These are phyloP conservation scores for Immersiella caudata DNA, from an alignment of 495 filamentous ascomycete genomes.

Conservation along the genomic window DNA sequence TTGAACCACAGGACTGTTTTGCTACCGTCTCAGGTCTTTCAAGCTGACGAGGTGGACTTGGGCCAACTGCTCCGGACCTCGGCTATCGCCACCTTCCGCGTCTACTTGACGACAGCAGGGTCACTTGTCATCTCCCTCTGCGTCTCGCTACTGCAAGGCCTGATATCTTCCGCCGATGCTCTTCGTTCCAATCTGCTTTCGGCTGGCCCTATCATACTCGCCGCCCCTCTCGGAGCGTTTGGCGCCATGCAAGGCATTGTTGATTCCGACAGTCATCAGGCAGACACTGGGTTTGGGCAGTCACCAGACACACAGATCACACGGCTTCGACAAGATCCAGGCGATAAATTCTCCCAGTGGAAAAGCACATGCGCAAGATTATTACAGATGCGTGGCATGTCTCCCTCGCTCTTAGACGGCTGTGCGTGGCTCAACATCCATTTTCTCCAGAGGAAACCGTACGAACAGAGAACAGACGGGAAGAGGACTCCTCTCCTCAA, in stretches of 20 bases:
- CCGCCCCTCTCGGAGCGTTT: constrained; percentile 51
- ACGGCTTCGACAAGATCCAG: constrained; percentile 40
- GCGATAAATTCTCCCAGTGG: constrained; percentile 44
- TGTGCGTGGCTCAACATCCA: constrained; percentile 43
- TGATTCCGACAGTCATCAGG: constrained; percentile 29
- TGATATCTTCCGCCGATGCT: constrained; percentile 44
- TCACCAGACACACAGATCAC: constrained; percentile 52
- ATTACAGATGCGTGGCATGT: constrained; percentile 47
- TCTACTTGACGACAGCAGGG: constrained; percentile 53
- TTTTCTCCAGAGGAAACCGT: constrained; percentile 39
- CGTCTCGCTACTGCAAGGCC: constrained; percentile 43
- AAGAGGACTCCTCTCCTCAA: constrained; percentile 43
- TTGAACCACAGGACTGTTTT: constrained; percentile 47
- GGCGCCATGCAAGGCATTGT: constrained; percentile 42
- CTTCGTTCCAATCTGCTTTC: constrained; percentile 38
- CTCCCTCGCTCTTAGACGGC: constrained; percentile 38
- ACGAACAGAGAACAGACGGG: constrained; percentile 46
- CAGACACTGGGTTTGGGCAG: constrained; percentile 39
- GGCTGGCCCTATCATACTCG: constrained; percentile 43
- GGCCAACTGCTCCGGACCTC: constrained; percentile 29
- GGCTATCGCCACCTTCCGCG: constrained; percentile 49
- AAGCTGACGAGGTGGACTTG: constrained; percentile 30
- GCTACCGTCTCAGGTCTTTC: constrained; percentile 34
- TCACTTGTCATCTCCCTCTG: constrained; percentile 48
- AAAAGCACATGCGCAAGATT: constrained; percentile 44